Percentiles rank a stretch among this genome's conserved stretches.
These are phyloP conservation scores for Lactarius indigo DNA, from an alignment of 768 basidiomycete species.

Conservation along the genomic window DNA sequence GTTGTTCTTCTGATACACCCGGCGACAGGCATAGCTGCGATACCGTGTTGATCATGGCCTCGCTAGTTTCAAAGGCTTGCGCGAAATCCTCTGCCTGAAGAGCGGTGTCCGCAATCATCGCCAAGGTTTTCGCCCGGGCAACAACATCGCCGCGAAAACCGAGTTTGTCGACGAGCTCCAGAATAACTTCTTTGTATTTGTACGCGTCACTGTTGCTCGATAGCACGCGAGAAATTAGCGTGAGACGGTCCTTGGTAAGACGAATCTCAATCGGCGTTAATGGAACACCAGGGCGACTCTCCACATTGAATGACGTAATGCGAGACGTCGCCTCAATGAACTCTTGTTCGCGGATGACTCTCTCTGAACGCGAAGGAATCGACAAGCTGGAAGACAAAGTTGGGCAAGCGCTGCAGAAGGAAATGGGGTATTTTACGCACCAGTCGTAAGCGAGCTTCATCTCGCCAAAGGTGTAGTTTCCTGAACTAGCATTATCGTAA, in stretches of 20 bases:
- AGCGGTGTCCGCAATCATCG: constrained; percentile 90
- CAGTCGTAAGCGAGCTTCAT: constrained; percentile 98
- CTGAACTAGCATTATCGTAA: constrained; percentile 91
- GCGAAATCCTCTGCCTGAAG: constrained; percentile 77
- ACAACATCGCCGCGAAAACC: constrained; percentile 67
- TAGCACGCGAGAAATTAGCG: constrained; percentile 82
- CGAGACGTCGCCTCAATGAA: constrained; percentile 98
- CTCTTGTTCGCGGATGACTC: constrained; percentile 67
- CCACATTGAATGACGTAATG: constrained; percentile 87
- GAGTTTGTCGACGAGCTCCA: constrained; percentile 87
- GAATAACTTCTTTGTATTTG: constrained; percentile 86
- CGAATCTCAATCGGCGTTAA: constrained; percentile 93
- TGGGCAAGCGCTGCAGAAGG: neutral
- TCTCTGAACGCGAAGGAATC: constrained; percentile 63
- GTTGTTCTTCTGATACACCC: constrained; percentile 34
- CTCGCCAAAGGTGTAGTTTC: constrained; percentile 88
- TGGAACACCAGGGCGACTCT: constrained; percentile 66
- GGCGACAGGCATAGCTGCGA: constrained; percentile 42
- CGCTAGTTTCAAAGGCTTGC: constrained; percentile 66
- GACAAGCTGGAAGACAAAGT: constrained; percentile 52
- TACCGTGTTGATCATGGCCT: constrained; percentile 67
- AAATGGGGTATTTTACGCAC: constrained; percentile 40
- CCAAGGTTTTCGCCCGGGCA: constrained; percentile 78
- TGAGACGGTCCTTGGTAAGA: constrained; percentile 82
- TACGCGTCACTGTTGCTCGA: constrained; percentile 84